Base-by-base conservation (phyloP, 2,329 filamentous ascomycete genomes). In the Aureobasidium sp. region DNA sequence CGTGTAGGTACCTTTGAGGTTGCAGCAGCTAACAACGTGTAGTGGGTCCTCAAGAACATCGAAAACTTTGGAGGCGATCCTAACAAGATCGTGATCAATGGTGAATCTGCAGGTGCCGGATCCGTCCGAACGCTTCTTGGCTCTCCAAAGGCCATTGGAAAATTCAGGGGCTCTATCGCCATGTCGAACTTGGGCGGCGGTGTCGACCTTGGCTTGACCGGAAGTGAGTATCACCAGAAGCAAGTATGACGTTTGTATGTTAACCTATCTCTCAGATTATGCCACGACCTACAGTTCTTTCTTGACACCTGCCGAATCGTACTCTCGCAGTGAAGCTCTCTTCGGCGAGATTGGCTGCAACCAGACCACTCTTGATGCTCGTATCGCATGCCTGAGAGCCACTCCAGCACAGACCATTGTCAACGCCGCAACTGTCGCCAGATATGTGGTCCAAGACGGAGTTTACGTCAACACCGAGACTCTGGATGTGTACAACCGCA, bases 391-490 rank as follows among this genome's bases (percentile, higher is more conserved):
- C 66, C 75, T 86, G 22, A 77, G 80, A 42, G 69, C 75, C 35
- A 67, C 82, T 5, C 77, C 80, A 0, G 74, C 79, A 0, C 66
- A 71, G 4, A 72, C 71, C 0, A 70, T 84, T 2, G 73, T 75
- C 5, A 67, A 66, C 5, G 67, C 79, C n/a, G 64, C 67, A 9
- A 76, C 75, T 0, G 72, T 76, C 12, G 79, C 80, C 3, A 76
- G 80, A 45, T 82, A 80, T 63, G 76, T 84, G 5, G 82, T 86
- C 7, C 79, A 85, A 53, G 84, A 86, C 63, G 82, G 82, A 29
- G 79, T 74, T 9, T 83, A 81, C 61, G 77, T 85, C 63, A 75
- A 79, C 65, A 77, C 79, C 8, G 73, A 80, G 6, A 70, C 79
- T 39, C 76, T 85, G 29, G 72, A 77, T 22, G 73, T 81, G 31